These are phyloP conservation scores for Monosporascus sp. DNA, from an alignment of 2,329 filamentous ascomycete genomes.

Conservation along the genomic window DNA sequence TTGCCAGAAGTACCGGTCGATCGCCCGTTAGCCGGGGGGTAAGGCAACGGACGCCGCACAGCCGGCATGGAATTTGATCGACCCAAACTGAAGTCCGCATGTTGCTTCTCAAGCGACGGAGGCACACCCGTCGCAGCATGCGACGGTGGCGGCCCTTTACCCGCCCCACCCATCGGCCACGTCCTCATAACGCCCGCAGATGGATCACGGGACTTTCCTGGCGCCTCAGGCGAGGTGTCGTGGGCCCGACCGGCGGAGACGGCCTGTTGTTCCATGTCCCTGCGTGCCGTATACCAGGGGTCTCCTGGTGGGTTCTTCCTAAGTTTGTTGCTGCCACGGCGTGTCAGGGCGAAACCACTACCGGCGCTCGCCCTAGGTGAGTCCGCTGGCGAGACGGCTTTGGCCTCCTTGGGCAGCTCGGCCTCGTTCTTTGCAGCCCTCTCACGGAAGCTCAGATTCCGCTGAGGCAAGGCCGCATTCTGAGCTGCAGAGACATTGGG, in stretches of 20 bases:
- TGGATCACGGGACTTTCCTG: neutral
- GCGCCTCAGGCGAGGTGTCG: constrained; percentile 3
- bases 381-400: constrained; percentile 23
- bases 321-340: constrained; percentile 53
- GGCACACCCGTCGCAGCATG: no score
- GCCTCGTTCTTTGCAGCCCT: constrained; percentile 42
- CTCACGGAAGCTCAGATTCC: constrained; percentile 58
- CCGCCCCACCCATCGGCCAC: constrained; percentile 3
- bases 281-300: constrained; percentile 37
- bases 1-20: constrained; percentile 3
- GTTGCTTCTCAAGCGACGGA: no score
- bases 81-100: constrained; percentile 16
- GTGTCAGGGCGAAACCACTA: constrained; percentile 34
- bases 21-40: constrained; percentile 1
- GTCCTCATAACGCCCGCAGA: neutral
- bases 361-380: constrained; percentile 15
- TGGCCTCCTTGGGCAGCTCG: constrained; percentile 1
- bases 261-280: constrained; percentile 37
- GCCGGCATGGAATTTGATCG: constrained; percentile 16
- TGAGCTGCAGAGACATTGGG: constrained; percentile 18
- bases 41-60: constrained; percentile 10
- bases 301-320: constrained; percentile 54
- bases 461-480: constrained; percentile 38
- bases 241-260: constrained; percentile 22
- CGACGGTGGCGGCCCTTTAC: neutral